Evolutionary conservation across 164 flowering plant genomes (phyloP).

Genomic region (Chimonanthus salicifolius): DNA sequence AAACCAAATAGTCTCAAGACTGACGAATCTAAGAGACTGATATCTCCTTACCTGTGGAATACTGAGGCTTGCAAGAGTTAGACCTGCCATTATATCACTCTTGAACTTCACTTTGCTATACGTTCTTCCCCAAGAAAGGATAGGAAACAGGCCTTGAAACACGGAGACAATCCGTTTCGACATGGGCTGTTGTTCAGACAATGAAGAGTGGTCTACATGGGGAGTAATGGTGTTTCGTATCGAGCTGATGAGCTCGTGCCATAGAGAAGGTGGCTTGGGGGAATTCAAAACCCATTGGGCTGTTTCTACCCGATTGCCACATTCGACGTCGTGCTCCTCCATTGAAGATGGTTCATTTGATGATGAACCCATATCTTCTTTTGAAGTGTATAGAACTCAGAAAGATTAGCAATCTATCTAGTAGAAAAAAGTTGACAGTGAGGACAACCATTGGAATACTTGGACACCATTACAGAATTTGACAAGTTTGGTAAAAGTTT

Average conservation of each 20-base stretch:
- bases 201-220: slow-evolving; percentile 17
- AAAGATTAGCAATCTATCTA: neutral
- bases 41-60: slow-evolving; percentile 61
- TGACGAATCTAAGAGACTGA: too few relatives aligned
- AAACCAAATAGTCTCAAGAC: too few relatives aligned
- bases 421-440: too few relatives aligned
- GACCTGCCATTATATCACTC: slow-evolving; percentile 63
- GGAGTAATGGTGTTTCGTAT: slow-evolving; percentile 31
- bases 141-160: slow-evolving; percentile 51
- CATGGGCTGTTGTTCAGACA: slow-evolving; percentile 11
- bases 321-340: slow-evolving; percentile 12
- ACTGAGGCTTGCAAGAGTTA: slow-evolving; percentile 78
- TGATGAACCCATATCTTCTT: slow-evolving; percentile 16
- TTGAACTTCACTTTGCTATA: slow-evolving; percentile 50
- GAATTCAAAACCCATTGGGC: slow-evolving; percentile 36
- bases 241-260: slow-evolving; percentile 29
- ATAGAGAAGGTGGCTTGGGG: slow-evolving; percentile 50
- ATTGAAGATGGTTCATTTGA: neutral
- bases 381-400: slow-evolving; percentile 31
- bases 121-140: slow-evolving; percentile 56
- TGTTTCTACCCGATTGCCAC: slow-evolving; percentile 15
- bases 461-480: too few relatives aligned
- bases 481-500: too few relatives aligned
- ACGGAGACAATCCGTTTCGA: slow-evolving; percentile 11
- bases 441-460: too few relatives aligned